Base-by-base conservation (phyloP, 2,329 filamentous ascomycete genomes). In the Diaporthe sp. region DNA sequence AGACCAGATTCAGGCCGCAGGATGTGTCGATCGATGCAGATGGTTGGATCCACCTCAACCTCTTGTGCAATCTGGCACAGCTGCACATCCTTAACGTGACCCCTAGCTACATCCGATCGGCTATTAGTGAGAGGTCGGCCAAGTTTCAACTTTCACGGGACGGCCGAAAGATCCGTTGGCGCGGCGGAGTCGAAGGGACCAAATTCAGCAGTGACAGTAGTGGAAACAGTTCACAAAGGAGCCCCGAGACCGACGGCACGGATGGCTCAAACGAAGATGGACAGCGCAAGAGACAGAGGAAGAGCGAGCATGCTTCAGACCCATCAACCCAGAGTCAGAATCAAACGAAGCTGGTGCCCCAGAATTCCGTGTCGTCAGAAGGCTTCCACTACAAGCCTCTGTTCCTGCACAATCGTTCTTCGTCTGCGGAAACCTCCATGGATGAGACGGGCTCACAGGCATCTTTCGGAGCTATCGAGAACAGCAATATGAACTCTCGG, bases 31-130 rank as follows among this genome's bases (percentile, higher is more conserved):
- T 92, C 0, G 92, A 93, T 73, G 87, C 88, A 0, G 92, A 95
- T 37, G 94, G 94, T 6, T 97, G 94, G 94, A 91, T 96, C 0
- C 96, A 96, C 79, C 85, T 97, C 9, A 97, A 97, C 79, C 85
- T 97, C 1, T 87, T 97, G 1, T 92, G 93, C 81, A 95, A 93
- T 80, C 90, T 97, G 87, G 95, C 95, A 0, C 95, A 97, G 83
- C 85, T 97, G 25, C 95, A 97, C 79, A 96, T 95, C 0, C 89
- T 97, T 79, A 96, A 95, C 75, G 94, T 97, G 1, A 95, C 95
- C 0, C 89, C 92, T 0, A 91, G 93, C 39, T 96, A 96, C 79
- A 92, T 97, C 53, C 92, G 94, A 75, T 90, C 90, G 49, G 94
- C 95, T 0, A 88, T 97, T 1, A 86, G 87, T 0, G 91, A 94